Base-by-base conservation (phyloP, 495 filamentous ascomycete species). In the Bacidia gigantensis region DNA sequence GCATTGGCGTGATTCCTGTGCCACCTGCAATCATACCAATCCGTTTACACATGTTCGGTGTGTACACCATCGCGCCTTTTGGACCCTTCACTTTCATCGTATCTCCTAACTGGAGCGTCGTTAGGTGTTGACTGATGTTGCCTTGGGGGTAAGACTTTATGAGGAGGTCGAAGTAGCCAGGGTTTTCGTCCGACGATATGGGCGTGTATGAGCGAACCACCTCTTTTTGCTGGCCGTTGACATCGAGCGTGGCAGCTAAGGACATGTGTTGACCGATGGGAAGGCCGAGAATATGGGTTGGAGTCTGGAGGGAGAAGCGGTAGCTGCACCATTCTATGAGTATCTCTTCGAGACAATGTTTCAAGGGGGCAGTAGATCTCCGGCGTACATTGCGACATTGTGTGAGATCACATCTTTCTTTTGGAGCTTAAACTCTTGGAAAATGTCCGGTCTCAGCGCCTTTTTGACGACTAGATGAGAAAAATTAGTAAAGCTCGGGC, bases 181-280 rank as follows among this genome's bases (percentile, higher is more conserved):
- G 82, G 58, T 89, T 81, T 58, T 89, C 77, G 73, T 96, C 90
- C 56, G 84, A 88, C 50, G 85, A 88, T 66, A 97, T 95, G 41
- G 92, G 92, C 11, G 92, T 98, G 73, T 98, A 98, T 21, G 87
- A 93, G 64, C 92, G 88, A 11, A 95, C 80, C 54, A 96, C 84
- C 59, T 95, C 87, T 71, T 95, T 94, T 54, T 72, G 74, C 58
- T 78, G 72, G 55, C 84, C 84, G 53, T 83, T 78, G 49, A 92
- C 81, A 0, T 51, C 12, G 7, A 58, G 52, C 47, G 68, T 79
- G 32, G 90, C 89, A 58, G 83, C 83, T 63, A 98, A 84, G 55
- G 90, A 95, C 72, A 98, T 94, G 72, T 98, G 92, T 67, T 98
- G 92, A 59, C 92, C 92, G 69, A 96, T 98, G 52, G 92, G 92